Base-by-base conservation (phyloP, 768 basidiomycete species). In the Trametes sanguinea region DNA sequence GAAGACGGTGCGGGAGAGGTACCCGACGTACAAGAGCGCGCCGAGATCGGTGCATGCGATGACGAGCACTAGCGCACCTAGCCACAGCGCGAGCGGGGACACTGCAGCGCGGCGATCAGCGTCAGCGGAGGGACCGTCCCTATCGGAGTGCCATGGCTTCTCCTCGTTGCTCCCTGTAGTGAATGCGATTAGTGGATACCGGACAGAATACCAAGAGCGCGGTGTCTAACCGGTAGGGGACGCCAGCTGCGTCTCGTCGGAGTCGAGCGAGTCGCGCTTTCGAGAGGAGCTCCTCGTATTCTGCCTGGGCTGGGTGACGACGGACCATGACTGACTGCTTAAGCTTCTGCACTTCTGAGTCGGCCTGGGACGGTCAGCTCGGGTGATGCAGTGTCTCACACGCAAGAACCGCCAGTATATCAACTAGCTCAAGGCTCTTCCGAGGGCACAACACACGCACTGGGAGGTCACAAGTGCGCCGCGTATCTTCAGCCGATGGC, bases 251-350 rank as follows among this genome's bases (percentile, higher is more conserved):
- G 35, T 37, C 6, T 47, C 51, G 13, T 45, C 42, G 2, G 57
- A 59, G 51, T 53, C 57, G 42, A 59, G 50, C 30, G 57, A 59
- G 43, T 52, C 58, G 30, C 39, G 33, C 29, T 22, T 22, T 29
- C 0, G 51, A 22, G n/a, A 60, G 51, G 33, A 60, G 58, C 51
- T 46, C 51, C 58, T 60, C 51, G 43, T 60, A 60, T 33, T 60
- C 58, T 6, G 45, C 51, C 35, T 37, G 35, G 11, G 35, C 35
- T 37, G 6, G 35, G 11, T 37, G 35, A 37, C 35, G 35, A 37
- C 35, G 35, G 35, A 37, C 35, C 35, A 37, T 37, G 35, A 2
- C 35, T 37, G 6, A 11, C 35, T 37, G 0, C 11, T 6, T 10
- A 10, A 37, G 10, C n/a, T 22, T 22, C 22, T 22, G 35, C 35